phyloP scores from a whole-genome alignment of 345 rosid genomes.

The Alliaria petiolata region DNA sequence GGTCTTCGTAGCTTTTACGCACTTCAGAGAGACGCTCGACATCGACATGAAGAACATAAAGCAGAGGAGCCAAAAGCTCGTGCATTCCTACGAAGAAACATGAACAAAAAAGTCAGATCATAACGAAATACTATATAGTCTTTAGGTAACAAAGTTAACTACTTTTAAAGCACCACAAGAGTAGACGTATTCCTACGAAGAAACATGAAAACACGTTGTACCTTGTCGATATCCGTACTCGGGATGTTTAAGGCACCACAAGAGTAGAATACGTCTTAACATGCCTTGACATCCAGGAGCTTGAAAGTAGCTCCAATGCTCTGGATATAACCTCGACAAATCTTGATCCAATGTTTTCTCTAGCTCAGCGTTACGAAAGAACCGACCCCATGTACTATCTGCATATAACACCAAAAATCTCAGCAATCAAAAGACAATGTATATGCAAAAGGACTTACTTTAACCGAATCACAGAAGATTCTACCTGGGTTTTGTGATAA shows the following conservation, averaged over 20 bases:
- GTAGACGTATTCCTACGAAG: too few relatives aligned
- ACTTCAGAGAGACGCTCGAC: slow-evolving; percentile 75
- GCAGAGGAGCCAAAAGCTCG: slow-evolving; percentile 90
- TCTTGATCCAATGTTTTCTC: slow-evolving; percentile 96
- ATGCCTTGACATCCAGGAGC: slow-evolving; percentile 96
- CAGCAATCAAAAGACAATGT: background rate
- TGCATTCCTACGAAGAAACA: slow-evolving; percentile 73
- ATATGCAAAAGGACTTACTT: too few relatives aligned
- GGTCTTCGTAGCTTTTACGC: slow-evolving; percentile 72
- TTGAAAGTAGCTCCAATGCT: slow-evolving; percentile 90
- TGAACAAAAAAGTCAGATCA: background rate
- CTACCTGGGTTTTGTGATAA: slow-evolving; percentile 95
- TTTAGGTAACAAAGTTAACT: too few relatives aligned
- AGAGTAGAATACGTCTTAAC: slow-evolving; percentile 75
- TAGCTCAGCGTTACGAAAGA: slow-evolving; percentile 88
- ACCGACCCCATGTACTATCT: slow-evolving; percentile 98
- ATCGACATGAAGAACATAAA: slow-evolving; percentile 92
- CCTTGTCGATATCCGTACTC: slow-evolving; percentile 90
- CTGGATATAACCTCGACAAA: slow-evolving; percentile 89
- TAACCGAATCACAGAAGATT: background rate
- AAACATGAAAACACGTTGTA: slow-evolving; percentile 16
- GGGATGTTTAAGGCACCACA: slow-evolving; percentile 96
- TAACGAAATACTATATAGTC: background rate
- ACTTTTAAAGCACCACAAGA: too few relatives aligned
- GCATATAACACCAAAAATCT: slow-evolving; percentile 15